Evolutionary conservation across 768 basidiomycete species (phyloP).

Genomic region (Rhodotorula babjevae): DNA sequence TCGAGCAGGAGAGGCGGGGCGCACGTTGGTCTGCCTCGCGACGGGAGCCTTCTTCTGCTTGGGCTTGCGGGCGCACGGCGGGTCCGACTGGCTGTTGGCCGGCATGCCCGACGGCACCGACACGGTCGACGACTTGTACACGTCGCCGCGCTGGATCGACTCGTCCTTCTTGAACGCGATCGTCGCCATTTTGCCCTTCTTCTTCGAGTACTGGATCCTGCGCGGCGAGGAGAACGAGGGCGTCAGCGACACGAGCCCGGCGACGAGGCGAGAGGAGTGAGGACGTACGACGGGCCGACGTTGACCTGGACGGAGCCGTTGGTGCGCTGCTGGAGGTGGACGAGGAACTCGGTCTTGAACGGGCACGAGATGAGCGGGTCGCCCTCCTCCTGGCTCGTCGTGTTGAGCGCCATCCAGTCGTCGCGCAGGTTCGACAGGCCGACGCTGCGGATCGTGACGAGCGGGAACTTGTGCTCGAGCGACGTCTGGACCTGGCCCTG

Average conservation of each 20-base stretch:
- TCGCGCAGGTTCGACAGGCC: slow-evolving; percentile 83
- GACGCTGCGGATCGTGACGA: slow-evolving; percentile 80
- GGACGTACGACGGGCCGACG: slow-evolving; percentile 69
- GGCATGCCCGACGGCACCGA: slow-evolving; percentile 84
- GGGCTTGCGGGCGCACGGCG: slow-evolving; percentile 79
- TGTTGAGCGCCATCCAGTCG: slow-evolving; percentile 87
- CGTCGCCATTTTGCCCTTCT: slow-evolving; percentile 86
- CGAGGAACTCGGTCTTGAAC: slow-evolving; percentile 92
- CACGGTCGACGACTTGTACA: slow-evolving; percentile 90
- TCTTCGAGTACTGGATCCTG: slow-evolving; percentile 86
- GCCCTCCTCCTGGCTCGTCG: slow-evolving; percentile 77
- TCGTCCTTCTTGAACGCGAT: slow-evolving; percentile 90
- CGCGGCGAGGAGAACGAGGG: too few species aligned
- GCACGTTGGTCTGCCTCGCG: slow-evolving; percentile 25
- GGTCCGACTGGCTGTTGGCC: slow-evolving; percentile 70
- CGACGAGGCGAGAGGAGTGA: slow-evolving; percentile 11
- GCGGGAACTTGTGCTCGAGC: slow-evolving; percentile 80
- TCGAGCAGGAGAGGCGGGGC: not conserved
- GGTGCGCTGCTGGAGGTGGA: slow-evolving; percentile 74
- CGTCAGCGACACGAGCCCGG: not conserved
- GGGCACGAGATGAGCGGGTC: slow-evolving; percentile 84
- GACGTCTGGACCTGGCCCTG: slow-evolving; percentile 59
- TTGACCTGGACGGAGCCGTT: slow-evolving; percentile 67
- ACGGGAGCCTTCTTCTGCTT: slow-evolving; percentile 25
- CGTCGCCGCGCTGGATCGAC: slow-evolving; percentile 66